Percentiles rank a stretch among this genome's conserved stretches.
Conservation (phyloP, 1,284 basidiomycete species). For the Athelia psychrophila region DNA sequence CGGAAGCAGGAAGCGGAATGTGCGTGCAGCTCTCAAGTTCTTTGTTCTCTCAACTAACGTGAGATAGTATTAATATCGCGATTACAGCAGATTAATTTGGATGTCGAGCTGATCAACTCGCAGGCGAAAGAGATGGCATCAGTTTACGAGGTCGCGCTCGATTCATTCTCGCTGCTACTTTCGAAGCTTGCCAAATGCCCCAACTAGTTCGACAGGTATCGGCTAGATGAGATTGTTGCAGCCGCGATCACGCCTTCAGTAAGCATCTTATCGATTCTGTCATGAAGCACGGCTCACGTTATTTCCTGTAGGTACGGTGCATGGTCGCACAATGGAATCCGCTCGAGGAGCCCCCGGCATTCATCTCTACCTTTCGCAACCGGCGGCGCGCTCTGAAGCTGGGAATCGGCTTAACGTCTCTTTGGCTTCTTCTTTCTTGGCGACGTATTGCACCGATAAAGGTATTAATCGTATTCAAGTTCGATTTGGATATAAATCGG, state of each 20-base stretch:
- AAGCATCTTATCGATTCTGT: constrained; percentile 23
- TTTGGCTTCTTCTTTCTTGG: too few relatives aligned
- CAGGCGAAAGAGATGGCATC: constrained; percentile 63
- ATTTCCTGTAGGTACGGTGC: constrained; percentile 49
- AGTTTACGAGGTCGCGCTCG: constrained; percentile 65
- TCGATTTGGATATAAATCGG: too few relatives aligned
- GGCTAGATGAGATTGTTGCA: constrained; percentile 89
- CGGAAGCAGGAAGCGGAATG: constrained; percentile 72
- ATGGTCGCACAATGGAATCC: constrained; percentile 73
- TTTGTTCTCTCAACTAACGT: too few relatives aligned
- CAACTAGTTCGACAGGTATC: constrained; percentile 76
- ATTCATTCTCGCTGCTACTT: constrained; percentile 69
- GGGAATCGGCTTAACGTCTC: too few relatives aligned
- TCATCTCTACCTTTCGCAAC: constrained; percentile 61
- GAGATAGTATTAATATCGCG: constrained; percentile 83
- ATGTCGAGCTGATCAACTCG: constrained; percentile 66
- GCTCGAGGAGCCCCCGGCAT: constrained; percentile 59
- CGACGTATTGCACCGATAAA: too few relatives aligned
- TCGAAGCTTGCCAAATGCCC: constrained; percentile 68
- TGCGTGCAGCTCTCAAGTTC: constrained; percentile 33
- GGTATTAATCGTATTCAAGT: too few relatives aligned
- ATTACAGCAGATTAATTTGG: constrained; percentile 71
- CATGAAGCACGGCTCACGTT: too few relatives aligned
- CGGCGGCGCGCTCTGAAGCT: constrained; percentile 73
- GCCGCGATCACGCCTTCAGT: constrained; percentile 84